Base-by-base conservation (phyloP, 306 rosid genomes). In the Leucaena leucocephala region DNA sequence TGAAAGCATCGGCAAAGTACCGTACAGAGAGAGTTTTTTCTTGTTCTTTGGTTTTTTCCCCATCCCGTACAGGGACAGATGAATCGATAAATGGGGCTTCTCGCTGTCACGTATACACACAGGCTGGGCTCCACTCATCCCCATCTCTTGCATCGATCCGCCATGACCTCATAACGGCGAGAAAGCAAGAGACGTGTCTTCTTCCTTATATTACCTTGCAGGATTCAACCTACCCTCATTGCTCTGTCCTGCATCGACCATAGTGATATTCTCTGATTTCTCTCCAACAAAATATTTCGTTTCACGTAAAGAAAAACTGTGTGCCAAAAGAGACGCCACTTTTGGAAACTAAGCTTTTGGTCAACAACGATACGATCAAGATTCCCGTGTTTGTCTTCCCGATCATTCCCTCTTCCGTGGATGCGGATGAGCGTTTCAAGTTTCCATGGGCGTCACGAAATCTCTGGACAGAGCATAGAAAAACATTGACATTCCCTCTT, bases 111-210 rank as follows among this genome's bases (percentile, higher is more conserved):
- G 67, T 27, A 33, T 1, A 12, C 40, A 27, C n/a, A 27, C 68
- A 5, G 14, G 45, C n/a, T 34, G 45, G 79, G 78, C 38, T 44
- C 43, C 83, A 52, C 82, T 77, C 44, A 64, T 86, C 81, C 71
- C 34, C 72, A 13, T 64, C 66, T 68, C 52, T 39, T 17, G 72
- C 84, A 76, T 27, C 27, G 27, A 27, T 78, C 76, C 48, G 73
- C 82, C 68, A 63, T 5, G 6, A 35, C 44, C 39, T n/a, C 58
- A 2, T n/a, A 7, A 19, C 64, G 5, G 33, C 1, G 33, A 19
- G 12, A 55, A 55, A 22, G 64, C 14, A 58, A 58, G 36, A 57
- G 15, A 3, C 0, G 1, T 27, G 38, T 10, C 65, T 22, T 55
- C 34, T 8, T 19, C 33, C 62, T 55, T n/a, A 7, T 19, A 55